These are phyloP conservation scores for Furcasterigmium furcatum DNA, from an alignment of 2,329 filamentous ascomycete species.

Conservation along the genomic window DNA sequence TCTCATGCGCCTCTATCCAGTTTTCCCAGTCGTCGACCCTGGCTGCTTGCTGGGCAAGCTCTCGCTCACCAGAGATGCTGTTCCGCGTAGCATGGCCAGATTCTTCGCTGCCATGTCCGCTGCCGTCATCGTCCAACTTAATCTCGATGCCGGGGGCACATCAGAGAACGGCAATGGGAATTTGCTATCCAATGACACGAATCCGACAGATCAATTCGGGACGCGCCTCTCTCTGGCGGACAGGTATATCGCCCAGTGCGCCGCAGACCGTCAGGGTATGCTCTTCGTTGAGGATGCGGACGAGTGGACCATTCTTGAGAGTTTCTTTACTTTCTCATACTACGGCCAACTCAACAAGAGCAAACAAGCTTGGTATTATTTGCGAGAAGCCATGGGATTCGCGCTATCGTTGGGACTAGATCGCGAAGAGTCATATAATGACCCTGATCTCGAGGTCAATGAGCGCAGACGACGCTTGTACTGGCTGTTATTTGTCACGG, in stretches of 20 bases:
- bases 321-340: constrained; percentile 24
- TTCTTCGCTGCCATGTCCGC: constrained; percentile 14
- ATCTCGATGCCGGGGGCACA: neutral
- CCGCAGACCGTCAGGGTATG: constrained; percentile 8
- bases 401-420: constrained; percentile 12
- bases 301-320: constrained; percentile 19
- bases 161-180: neutral
- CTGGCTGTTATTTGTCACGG: constrained; percentile 17
- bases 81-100: neutral
- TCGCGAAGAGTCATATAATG: constrained; percentile 9
- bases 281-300: constrained; percentile 13
- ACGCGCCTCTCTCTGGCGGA: constrained; percentile 7
- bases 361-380: constrained; percentile 24
- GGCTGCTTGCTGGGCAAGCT: constrained; percentile 5
- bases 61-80: neutral
- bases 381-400: constrained; percentile 18
- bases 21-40: constrained; percentile 14
- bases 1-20: constrained; percentile 15
- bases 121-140: constrained; percentile 15
- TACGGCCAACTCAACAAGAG: constrained; percentile 24
- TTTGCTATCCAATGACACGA: constrained; percentile 1
- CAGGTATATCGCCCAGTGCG: constrained; percentile 11
- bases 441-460: constrained; percentile 6
- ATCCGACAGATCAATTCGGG: neutral
- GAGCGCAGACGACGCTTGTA: constrained; percentile 14